A percentile compares a stretch with the other conserved stretches of the same genome.
Conservation (phyloP, 495 filamentous ascomycete genomes). For the Penicillium ucsense region DNA sequence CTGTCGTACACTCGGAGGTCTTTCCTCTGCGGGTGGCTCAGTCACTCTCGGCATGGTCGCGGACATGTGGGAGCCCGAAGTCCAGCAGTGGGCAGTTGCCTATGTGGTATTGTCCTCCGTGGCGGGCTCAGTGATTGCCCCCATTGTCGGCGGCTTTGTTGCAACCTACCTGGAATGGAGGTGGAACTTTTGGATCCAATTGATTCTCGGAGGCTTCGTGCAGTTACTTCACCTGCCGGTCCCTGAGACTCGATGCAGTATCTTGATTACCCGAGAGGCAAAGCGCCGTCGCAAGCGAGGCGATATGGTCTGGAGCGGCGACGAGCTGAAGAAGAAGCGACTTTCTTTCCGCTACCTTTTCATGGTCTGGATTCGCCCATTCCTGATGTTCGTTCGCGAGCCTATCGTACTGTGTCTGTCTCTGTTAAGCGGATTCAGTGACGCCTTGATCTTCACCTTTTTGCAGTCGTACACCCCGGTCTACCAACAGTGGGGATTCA, state of each 20-base stretch:
- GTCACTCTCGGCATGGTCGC: conserved; percentile 83
- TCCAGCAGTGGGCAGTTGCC: conserved; percentile 56
- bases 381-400: conserved; percentile 70
- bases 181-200: conserved; percentile 76
- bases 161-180: conserved; percentile 54
- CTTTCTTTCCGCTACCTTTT: conserved; percentile 47
- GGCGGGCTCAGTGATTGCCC: conserved; percentile 65
- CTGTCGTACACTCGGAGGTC: conserved; percentile 56
- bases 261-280: conserved; percentile 58
- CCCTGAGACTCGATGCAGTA: conserved; percentile 57
- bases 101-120: conserved; percentile 73
- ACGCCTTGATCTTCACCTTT: conserved; percentile 76
- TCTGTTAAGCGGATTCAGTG: conserved; percentile 64
- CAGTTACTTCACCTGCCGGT: conserved; percentile 56
- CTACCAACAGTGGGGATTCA: conserved; percentile 57
- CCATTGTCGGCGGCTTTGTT: conserved; percentile 71
- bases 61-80: conserved; percentile 66
- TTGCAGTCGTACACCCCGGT: conserved; percentile 59
- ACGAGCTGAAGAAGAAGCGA: conserved; percentile 44
- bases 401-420: conserved; percentile 66
- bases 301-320: conserved; percentile 51
- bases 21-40: conserved; percentile 68
- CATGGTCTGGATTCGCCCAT: conserved; percentile 59
- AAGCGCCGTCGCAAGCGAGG: conserved; percentile 49
- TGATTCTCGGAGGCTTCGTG: conserved; percentile 62